These are phyloP conservation scores for Globisporangium emineosum DNA, from an alignment of 352 stramenopile genomes.

Conservation along the genomic window DNA sequence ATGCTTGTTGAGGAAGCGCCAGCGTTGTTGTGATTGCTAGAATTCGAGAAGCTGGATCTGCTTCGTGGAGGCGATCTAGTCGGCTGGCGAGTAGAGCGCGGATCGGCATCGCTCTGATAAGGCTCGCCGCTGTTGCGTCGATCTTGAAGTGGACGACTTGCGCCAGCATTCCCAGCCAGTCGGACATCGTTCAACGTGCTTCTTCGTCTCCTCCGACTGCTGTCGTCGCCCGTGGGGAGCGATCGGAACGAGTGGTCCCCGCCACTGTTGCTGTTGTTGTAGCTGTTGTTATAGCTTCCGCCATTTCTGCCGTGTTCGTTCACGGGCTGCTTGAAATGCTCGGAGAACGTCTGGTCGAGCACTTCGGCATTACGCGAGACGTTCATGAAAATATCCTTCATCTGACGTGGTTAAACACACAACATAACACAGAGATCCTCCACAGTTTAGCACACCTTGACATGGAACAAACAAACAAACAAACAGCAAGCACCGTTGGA, in stretches of 20 bases:
- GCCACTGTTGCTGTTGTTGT: constrained; percentile 21
- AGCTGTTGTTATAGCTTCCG: constrained; percentile 23
- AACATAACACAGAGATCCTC: background rate
- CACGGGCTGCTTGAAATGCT: constrained; percentile 72
- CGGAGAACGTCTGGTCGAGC: constrained; percentile 88
- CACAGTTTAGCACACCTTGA: background rate
- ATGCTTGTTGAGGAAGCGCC: background rate
- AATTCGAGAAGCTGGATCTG: background rate
- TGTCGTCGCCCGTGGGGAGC: background rate
- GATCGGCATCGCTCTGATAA: background rate
- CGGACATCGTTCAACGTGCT: background rate
- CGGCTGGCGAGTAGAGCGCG: background rate
- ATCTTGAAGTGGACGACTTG: constrained; percentile 1
- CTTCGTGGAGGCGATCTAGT: background rate
- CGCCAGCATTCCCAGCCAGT: background rate
- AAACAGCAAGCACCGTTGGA: background rate
- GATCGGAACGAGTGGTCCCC: background rate
- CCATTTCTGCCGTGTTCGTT: constrained; percentile 31
- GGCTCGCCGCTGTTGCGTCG: constrained; percentile 3
- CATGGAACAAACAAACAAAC: too few species aligned
- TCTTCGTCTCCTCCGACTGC: background rate
- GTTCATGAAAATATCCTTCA: constrained; percentile 71
- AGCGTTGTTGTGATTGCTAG: background rate
- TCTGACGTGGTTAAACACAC: constrained; percentile 29
- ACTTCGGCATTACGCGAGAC: constrained; percentile 80